phyloP scores from a whole-genome alignment of 208 protist species.

The Sergeia podlipaevii region DNA sequence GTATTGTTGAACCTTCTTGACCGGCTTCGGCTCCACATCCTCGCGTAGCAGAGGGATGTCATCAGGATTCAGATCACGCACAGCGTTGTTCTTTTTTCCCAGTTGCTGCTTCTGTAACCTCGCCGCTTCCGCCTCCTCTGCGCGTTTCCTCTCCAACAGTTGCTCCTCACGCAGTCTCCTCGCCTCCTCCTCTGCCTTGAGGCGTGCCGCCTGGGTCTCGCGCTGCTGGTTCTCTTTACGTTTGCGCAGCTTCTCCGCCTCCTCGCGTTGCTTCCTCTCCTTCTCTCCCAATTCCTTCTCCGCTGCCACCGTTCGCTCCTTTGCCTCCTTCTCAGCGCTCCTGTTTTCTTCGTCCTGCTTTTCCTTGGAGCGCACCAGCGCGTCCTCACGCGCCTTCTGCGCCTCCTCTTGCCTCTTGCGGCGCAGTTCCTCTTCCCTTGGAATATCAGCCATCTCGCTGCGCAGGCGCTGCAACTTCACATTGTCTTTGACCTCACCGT shows the following conservation, averaged over 20 bases:
- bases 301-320: neutral
- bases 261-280: neutral
- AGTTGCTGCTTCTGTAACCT: neutral
- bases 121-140: neutral
- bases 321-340: neutral
- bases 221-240: neutral
- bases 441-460: neutral
- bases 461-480: neutral
- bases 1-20: neutral
- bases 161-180: neutral
- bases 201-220: neutral
- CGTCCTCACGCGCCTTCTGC: no score
- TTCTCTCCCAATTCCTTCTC: neutral
- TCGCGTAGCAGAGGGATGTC: neutral
- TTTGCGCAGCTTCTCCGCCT: neutral
- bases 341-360: conserved; percentile 6
- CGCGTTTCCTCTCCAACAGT: neutral
- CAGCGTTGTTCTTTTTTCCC: neutral
- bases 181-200: neutral
- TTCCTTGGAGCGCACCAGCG: neutral
- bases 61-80: neutral
- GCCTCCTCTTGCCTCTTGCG: no score
- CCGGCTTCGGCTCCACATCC: neutral
- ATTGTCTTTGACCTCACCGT: neutral
- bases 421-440: no score